Evolutionary conservation across 75 land plant genomes (phyloP), one percentile per base, ranked within the genome.

Genomic region (Pinus taeda): DNA sequence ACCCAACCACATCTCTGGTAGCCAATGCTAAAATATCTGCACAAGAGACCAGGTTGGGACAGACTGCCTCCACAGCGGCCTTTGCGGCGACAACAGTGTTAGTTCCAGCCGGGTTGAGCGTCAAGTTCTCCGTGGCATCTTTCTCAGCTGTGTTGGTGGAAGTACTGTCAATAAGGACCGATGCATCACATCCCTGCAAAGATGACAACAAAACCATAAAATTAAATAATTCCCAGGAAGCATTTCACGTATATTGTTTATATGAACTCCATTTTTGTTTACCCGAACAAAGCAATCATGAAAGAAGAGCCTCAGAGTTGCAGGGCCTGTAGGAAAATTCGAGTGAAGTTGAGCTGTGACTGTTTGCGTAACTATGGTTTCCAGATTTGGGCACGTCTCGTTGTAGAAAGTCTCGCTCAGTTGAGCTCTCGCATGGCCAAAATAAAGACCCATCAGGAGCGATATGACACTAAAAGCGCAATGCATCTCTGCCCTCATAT

Each of bases 11-110:
- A 76, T 94, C 97, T 37, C 97, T 77, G 17, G 97, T 84, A 30
- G 91, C 92, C 81, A 95, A 63, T 63, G 93, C 88, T 26, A 95
- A 88, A 57, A 95, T 90, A 74, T 95, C 98, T 20, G 98, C 96
- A 73, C 98, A 95, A 2, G 98, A 95, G 49, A 95, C 98, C 73
- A 82, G 80, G 61, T 88, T 90, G 33, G 72, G 72, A 42, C 72
- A 66, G 18, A 83, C 60, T n/a, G 57, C 63, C 24, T 87, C 89
- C 61, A 77, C 88, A 3, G 89, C 87, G 30, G 57, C 26, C 58
- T 87, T 87, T 8, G 89, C 89, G 72, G 58, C 55, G 26, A 57
- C 57, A 20, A 86, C 86, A 22, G 87, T 82, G 60, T 86, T 86
- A 71, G 83, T 79, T 4, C 73, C 89, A 63, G 85, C 88, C 9